Base-by-base conservation (phyloP, 164 flowering plant genomes). In the Magnolia kwangsiensis region DNA sequence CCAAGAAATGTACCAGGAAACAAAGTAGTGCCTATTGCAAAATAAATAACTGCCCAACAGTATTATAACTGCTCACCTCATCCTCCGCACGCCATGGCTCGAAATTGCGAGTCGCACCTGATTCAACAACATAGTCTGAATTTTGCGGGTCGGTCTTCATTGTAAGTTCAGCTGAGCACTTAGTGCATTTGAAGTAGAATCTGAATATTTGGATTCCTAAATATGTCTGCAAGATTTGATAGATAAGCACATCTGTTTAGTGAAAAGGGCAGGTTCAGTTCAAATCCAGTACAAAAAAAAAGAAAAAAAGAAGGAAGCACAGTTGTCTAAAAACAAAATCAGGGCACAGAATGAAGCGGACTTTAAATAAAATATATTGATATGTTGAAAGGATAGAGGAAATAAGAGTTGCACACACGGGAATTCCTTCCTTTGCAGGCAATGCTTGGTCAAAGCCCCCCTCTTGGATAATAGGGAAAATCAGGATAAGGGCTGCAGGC, bases 81-180 rank as follows among this genome's bases (percentile, higher is more conserved):
- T 95, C 97, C 82, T 92, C 96, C 1, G 87, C 89, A 71, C 99
- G 96, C 99, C 99, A 95, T 65, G 98, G 99, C 83, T 95, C 99
- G 79, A 87, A 95, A 83, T 95, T 95, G 49, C 99, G 84, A 2
- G 89, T 78, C 51, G 99, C 99, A 37, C 99, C 99, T 4, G 91
- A 84, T 81, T 96, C 99, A 27, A 92, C 97, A 75, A 88, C 70
- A 75, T 96, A 93, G 77, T 96, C 98, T 21, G 99, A 92, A 79
- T 96, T 96, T 72, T 92, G 91, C 2, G 99, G 99, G 80, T 95
- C 99, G 1, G 99, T 95, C 84, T 91, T 93, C 76, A 89, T 90
- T 1, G 97, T 80, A 11, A 96, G 79, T 87, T 96, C 98, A 13
- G 98, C 96, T 0, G 99, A 92, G 81, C 97, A 96, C 74, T 76